Percentiles rank a stretch among this genome's conserved stretches.
Conservation (phyloP, 2,329 filamentous ascomycete species). For the Ceratocystis albifundus region DNA sequence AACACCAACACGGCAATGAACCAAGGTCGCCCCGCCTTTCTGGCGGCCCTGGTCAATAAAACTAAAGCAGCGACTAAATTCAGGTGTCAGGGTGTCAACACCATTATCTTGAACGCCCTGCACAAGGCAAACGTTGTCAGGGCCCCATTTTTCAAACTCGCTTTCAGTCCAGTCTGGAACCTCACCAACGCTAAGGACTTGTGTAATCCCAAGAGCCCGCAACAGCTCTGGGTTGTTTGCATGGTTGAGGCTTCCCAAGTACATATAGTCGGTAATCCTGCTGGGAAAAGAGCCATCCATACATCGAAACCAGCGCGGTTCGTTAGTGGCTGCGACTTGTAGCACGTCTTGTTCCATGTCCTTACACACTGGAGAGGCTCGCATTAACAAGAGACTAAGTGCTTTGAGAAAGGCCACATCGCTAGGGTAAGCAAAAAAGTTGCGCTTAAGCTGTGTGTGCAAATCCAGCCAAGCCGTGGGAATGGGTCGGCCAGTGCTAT, state of each 20-base stretch:
- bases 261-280: slow-evolving; percentile 84
- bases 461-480: slow-evolving; percentile 80
- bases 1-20: slow-evolving; percentile 93
- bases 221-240: slow-evolving; percentile 87
- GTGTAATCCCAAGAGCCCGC: slow-evolving; percentile 65
- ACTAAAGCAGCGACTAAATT: slow-evolving; percentile 73
- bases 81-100: slow-evolving; percentile 76
- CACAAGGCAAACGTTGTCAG: slow-evolving; percentile 67
- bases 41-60: slow-evolving; percentile 79
- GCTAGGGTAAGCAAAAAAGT: slow-evolving; percentile 91
- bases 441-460: slow-evolving; percentile 68
- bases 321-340: slow-evolving; percentile 35
- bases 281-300: slow-evolving; percentile 88
- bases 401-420: slow-evolving; percentile 73
- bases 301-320: slow-evolving; percentile 69
- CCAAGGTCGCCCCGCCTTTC: slow-evolving; percentile 72
- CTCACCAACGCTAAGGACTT: slow-evolving; percentile 88
- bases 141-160: slow-evolving; percentile 59
- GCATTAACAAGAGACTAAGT: slow-evolving; percentile 63
- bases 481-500: slow-evolving; percentile 67
- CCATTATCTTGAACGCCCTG: slow-evolving; percentile 92
- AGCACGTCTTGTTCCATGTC: slow-evolving; percentile 24
- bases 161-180: slow-evolving; percentile 67
- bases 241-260: slow-evolving; percentile 83
- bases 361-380: slow-evolving; percentile 49